Conservation (phyloP, 208 protist genomes). For the Vickermania spadyakhi region DNA sequence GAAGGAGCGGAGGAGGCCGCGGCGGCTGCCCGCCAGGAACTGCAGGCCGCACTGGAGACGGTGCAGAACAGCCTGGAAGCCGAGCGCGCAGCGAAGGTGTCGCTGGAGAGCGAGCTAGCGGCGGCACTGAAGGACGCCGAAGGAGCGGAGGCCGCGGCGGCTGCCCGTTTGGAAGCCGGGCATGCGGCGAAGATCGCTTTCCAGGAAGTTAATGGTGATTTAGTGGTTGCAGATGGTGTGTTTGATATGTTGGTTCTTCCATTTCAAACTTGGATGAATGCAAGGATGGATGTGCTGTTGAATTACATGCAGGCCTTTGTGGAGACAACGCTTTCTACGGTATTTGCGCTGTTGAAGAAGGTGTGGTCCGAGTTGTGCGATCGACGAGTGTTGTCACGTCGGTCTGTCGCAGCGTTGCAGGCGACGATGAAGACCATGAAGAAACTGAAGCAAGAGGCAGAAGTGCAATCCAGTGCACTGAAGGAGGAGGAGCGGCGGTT, state of each 20-base stretch:
- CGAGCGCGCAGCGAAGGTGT: background rate
- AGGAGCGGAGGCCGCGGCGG: background rate
- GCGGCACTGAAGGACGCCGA: background rate
- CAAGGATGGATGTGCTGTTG: background rate
- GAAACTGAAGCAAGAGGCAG: conserved; percentile 27
- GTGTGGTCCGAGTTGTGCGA: conserved; percentile 18
- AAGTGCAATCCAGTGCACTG: too few species aligned
- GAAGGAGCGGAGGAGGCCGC: background rate
- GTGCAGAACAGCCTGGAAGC: background rate
- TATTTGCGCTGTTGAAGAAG: background rate
- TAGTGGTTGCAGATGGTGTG: background rate
- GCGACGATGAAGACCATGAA: conserved; percentile 45
- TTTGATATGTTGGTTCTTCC: background rate
- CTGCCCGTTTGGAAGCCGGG: background rate
- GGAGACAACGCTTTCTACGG: background rate
- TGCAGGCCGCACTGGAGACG: background rate
- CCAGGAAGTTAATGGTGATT: background rate
- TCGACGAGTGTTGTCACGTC: conserved; percentile 7
- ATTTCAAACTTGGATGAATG: background rate
- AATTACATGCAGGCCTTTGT: background rate
- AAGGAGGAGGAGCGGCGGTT: too few species aligned
- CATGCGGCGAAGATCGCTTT: background rate
- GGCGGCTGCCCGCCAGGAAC: background rate
- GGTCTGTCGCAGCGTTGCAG: conserved; percentile 35
- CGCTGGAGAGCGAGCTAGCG: background rate